These are phyloP conservation scores for Apiotrichum porosum DNA, from an alignment of 1,284 basidiomycete species.

Conservation along the genomic window DNA sequence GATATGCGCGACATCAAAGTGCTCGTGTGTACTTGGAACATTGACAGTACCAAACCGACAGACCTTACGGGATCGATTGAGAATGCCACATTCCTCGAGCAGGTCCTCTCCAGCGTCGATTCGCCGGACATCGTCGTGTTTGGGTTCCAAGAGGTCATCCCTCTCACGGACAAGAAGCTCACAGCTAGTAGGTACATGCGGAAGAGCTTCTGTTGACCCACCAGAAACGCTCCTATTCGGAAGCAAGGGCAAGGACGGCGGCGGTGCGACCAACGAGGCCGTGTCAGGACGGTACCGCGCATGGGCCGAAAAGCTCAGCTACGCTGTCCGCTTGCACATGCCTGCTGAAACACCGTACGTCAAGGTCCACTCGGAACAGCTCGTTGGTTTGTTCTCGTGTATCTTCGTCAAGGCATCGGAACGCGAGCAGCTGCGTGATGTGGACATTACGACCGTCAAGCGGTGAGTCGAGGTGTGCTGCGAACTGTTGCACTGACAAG, in stretches of 20 bases:
- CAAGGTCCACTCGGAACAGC: slow-evolving; percentile 76
- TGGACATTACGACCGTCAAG: slow-evolving; percentile 75
- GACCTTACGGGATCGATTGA: slow-evolving; percentile 59
- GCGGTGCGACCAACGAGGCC: slow-evolving; percentile 51
- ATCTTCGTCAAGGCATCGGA: slow-evolving; percentile 62
- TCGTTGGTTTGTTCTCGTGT: slow-evolving; percentile 85
- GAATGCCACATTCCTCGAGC: slow-evolving; percentile 67
- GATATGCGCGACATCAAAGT: slow-evolving; percentile 70
- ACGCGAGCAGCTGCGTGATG: slow-evolving; percentile 59
- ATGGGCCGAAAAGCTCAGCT: slow-evolving; percentile 77
- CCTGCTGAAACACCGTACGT: slow-evolving; percentile 66
- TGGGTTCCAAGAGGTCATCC: slow-evolving; percentile 93
- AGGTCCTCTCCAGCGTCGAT: slow-evolving; percentile 65
- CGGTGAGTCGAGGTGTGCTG: slow-evolving; percentile 27
- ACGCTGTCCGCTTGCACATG: slow-evolving; percentile 66
- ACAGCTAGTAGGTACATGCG: slow-evolving; percentile 60
- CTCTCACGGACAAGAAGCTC: slow-evolving; percentile 84
- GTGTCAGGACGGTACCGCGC: slow-evolving; percentile 77
- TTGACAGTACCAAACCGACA: slow-evolving; percentile 79
- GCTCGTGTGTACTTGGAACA: slow-evolving; percentile 89
- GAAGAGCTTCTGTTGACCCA: neutral
- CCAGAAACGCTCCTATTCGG: slow-evolving; percentile 72
- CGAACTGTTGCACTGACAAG: neutral
- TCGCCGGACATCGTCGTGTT: slow-evolving; percentile 85
- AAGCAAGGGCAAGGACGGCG: slow-evolving; percentile 57